phyloP scores from a whole-genome alignment of 2,329 filamentous ascomycete species.

The Moelleriella libera region DNA sequence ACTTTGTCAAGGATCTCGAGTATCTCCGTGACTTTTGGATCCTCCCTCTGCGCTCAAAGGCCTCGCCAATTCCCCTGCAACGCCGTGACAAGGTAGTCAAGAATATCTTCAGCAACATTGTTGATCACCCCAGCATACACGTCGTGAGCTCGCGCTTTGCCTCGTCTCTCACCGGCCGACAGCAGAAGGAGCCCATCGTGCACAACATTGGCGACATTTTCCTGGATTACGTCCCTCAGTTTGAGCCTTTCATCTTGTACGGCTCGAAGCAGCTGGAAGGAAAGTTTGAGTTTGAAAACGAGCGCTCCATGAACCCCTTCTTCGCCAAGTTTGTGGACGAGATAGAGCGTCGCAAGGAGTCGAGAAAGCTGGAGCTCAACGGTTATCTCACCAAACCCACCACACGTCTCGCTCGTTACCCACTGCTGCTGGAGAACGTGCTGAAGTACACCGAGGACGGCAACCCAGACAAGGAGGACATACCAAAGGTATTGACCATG shows the following conservation, averaged over 20 bases:
- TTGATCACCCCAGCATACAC: constrained; percentile 71
- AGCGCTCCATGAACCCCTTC: constrained; percentile 70
- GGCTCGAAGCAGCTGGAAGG: constrained; percentile 91
- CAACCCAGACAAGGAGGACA: constrained; percentile 79
- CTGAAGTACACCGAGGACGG: constrained; percentile 82
- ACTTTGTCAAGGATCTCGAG: constrained; percentile 97
- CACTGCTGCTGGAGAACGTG: constrained; percentile 79
- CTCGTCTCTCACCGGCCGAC: constrained; percentile 73
- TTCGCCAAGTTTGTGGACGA: constrained; percentile 93
- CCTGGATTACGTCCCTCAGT: constrained; percentile 78
- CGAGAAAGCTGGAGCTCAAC: constrained; percentile 89
- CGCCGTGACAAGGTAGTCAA: constrained; percentile 82
- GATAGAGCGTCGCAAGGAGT: constrained; percentile 90
- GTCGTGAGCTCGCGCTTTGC: constrained; percentile 81
- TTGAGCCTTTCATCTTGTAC: constrained; percentile 92
- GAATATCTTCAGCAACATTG: constrained; percentile 89
- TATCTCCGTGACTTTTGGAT: constrained; percentile 99
- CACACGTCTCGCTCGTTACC: constrained; percentile 86
- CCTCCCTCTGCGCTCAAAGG: constrained; percentile 67
- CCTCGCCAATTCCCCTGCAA: constrained; percentile 78
- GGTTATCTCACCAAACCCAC: constrained; percentile 97
- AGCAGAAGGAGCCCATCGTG: constrained; percentile 83
- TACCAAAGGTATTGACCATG: constrained; percentile 74
- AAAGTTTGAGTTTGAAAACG: constrained; percentile 96
- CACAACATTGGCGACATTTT: constrained; percentile 89